Evolutionary conservation across 2,329 filamentous ascomycete genomes (phyloP).

Genomic region (Monilinia laxa): DNA sequence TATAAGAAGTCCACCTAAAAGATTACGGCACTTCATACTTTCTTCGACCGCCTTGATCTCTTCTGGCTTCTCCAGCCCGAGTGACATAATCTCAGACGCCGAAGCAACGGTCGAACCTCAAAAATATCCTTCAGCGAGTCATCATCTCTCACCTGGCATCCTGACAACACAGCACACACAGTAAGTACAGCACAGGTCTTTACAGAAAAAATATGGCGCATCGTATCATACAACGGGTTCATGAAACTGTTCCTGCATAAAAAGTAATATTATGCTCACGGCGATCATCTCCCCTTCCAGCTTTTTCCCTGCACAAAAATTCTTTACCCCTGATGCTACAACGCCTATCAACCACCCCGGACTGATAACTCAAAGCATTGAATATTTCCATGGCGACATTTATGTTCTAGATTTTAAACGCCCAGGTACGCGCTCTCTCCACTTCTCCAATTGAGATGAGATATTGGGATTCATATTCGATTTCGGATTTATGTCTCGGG

Average conservation of each 20-base stretch:
- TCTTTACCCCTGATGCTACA: background rate
- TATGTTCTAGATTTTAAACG: constrained; percentile 15
- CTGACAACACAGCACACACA: too few species aligned
- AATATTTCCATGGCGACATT: background rate
- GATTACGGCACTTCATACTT: background rate
- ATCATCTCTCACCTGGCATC: background rate
- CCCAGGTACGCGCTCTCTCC: constrained; percentile 17
- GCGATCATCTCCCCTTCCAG: background rate
- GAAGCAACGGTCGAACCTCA: background rate
- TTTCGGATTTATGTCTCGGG: background rate
- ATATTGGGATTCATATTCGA: background rate
- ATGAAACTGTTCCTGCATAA: constrained; percentile 16
- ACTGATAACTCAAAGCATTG: constrained; percentile 1
- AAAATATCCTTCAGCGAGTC: background rate
- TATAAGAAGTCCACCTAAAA: background rate
- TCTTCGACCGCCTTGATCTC: background rate
- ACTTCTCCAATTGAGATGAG: constrained; percentile 1
- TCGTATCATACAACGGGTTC: constrained; percentile 10
- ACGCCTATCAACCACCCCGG: constrained; percentile 10
- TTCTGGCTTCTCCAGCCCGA: background rate
- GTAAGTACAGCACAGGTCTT: constrained; percentile 4
- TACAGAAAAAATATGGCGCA: constrained; percentile 4
- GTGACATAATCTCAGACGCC: background rate
- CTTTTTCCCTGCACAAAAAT: background rate
- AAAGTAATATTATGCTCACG: background rate